Percentiles rank a stretch among this genome's conserved stretches.
These are phyloP conservation scores for Terana coerulea DNA, from an alignment of 768 basidiomycete genomes.

Conservation along the genomic window DNA sequence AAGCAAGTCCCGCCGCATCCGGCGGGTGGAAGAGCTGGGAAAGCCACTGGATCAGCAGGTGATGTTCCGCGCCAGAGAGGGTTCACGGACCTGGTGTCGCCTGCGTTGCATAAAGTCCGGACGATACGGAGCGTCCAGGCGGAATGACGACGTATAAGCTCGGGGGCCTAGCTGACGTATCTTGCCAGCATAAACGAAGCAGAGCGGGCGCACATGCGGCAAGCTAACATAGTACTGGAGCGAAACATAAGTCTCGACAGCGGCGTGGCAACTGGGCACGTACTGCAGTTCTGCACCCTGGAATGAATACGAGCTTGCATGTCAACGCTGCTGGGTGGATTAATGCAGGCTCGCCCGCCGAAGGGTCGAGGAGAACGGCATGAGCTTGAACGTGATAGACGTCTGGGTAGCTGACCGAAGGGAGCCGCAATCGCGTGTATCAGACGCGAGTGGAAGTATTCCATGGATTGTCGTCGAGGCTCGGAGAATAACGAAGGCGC, in stretches of 20 bases:
- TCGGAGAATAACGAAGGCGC: conserved; percentile 4
- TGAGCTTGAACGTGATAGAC: neutral
- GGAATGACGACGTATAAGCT: neutral
- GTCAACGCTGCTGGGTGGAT: neutral
- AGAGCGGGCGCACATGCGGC: neutral
- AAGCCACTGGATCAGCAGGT: too few relatives aligned
- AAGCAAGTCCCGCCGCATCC: too few relatives aligned
- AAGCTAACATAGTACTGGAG: neutral
- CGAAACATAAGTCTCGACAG: neutral
- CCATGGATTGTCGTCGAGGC: conserved; percentile 6
- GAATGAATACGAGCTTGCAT: neutral
- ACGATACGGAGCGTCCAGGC: neutral
- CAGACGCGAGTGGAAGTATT: conserved; percentile 10
- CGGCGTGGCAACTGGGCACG: neutral
- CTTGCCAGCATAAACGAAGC: neutral
- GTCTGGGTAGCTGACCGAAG: conserved; percentile 10
- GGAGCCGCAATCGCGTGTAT: conserved; percentile 14
- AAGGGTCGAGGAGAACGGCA: conserved; percentile 1
- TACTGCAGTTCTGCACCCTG: neutral
- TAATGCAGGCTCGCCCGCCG: neutral
- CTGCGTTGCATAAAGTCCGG: too few relatives aligned
- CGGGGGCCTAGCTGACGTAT: conserved; percentile 1
- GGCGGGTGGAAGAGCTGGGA: too few relatives aligned
- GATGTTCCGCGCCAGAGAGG: too few relatives aligned
- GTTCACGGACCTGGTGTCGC: too few relatives aligned